A percentile compares a stretch with the other conserved stretches of the same genome.
These are phyloP conservation scores for Nicotiana tomentosiformis DNA, from an alignment of 257 asterid genomes.

Conservation along the genomic window DNA sequence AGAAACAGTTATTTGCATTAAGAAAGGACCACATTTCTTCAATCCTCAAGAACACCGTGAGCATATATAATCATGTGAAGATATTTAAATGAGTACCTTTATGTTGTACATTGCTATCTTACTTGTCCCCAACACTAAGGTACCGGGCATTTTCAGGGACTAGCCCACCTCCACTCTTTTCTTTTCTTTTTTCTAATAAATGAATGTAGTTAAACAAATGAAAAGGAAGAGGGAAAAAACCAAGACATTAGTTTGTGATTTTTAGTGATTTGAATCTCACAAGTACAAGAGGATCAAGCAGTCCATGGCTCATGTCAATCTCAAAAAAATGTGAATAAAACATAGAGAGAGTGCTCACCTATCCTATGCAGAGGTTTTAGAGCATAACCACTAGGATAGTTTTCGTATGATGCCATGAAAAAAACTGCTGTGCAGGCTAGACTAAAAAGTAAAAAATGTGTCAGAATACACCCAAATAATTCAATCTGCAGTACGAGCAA, in stretches of 20 bases:
- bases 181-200: background rate
- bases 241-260: background rate
- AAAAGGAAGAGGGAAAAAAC: background rate
- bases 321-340: background rate
- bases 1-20: background rate
- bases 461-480: slow-evolving; percentile 11
- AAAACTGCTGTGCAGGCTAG: slow-evolving; percentile 69
- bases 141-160: background rate
- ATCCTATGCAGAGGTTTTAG: slow-evolving; percentile 58
- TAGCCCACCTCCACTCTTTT: background rate
- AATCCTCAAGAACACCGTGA: background rate
- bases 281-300: background rate
- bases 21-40: background rate
- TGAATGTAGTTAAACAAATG: background rate
- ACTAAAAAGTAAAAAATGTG: slow-evolving; percentile 59
- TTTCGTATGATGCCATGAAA: slow-evolving; percentile 83
- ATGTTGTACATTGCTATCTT: background rate
- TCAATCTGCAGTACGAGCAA: background rate
- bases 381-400: slow-evolving; percentile 91
- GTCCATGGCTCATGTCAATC: slow-evolving; percentile 2
- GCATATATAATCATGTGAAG: background rate
- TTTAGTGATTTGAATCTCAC: background rate
- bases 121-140: background rate
- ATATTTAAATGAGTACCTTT: too few relatives aligned
- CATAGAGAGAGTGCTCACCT: slow-evolving; percentile 45